Conservation (phyloP, 371 early-diverging fungal species). For the Vairimorpha necatrix region DNA sequence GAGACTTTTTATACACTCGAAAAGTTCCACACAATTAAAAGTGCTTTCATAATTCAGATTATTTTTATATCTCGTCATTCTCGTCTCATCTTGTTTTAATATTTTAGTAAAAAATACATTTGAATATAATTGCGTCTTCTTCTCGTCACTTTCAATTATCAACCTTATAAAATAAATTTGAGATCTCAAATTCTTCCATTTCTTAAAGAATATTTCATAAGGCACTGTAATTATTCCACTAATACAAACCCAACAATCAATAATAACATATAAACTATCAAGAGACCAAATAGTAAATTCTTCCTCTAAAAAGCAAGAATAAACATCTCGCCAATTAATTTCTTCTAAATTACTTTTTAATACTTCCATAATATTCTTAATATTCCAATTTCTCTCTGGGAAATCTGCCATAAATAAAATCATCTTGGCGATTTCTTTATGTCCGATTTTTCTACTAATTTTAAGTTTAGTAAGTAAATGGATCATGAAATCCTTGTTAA, state of each 20-base stretch:
- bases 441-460: conserved; percentile 15
- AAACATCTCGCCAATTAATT: conserved; percentile 54
- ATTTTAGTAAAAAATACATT: conserved; percentile 52
- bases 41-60: conserved; percentile 40
- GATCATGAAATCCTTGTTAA: conserved; percentile 9
- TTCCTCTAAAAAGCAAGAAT: conserved; percentile 35
- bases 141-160: conserved; percentile 44
- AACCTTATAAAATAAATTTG: conserved; percentile 46
- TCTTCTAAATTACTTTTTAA: conserved; percentile 36
- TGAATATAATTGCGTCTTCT: conserved; percentile 34
- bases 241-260: conserved; percentile 54
- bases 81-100: conserved; percentile 35
- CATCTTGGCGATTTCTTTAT: conserved; percentile 50
- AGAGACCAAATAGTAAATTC: conserved; percentile 40
- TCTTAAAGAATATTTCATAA: conserved; percentile 56
- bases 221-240: conserved; percentile 56
- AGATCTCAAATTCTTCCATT: conserved; percentile 43
- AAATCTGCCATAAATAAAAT: conserved; percentile 51
- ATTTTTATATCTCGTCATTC: conserved; percentile 43
- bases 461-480: conserved; percentile 26
- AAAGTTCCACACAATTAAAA: conserved; percentile 57
- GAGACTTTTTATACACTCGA: conserved; percentile 44
- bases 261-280: conserved; percentile 42
- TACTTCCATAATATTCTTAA: conserved; percentile 36
- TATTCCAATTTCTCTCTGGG: conserved; percentile 43